phyloP scores from a whole-genome alignment of 2,329 filamentous ascomycete species.

The Ceratocystis papillata region DNA sequence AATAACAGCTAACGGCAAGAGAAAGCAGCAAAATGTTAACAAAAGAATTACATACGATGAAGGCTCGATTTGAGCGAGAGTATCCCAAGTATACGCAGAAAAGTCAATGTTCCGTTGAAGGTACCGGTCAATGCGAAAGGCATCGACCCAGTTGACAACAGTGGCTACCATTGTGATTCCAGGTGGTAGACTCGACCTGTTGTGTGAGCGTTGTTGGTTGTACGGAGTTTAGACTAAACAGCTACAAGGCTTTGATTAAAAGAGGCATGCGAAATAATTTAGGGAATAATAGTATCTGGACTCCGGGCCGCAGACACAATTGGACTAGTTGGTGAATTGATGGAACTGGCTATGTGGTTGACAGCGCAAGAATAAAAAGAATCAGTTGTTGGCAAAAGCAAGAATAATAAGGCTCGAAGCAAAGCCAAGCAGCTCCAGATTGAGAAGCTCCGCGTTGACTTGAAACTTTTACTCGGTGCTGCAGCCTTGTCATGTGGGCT shows the following conservation, averaged over 20 bases:
- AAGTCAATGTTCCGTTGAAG: slow-evolving; percentile 17
- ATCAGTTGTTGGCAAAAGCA: neutral
- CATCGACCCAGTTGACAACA: slow-evolving; percentile 12
- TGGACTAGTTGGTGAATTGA: neutral
- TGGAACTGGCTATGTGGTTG: neutral
- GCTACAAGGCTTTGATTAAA: neutral
- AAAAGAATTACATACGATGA: slow-evolving; percentile 34
- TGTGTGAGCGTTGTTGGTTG: no score
- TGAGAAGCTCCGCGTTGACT: neutral
- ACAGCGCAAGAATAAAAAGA: neutral
- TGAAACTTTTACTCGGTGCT: neutral
- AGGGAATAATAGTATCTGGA: neutral
- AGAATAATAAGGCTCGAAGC: neutral
- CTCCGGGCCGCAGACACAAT: slow-evolving; percentile 13
- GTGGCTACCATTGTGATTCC: neutral
- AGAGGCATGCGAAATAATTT: neutral
- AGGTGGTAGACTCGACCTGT: neutral
- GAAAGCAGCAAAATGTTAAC: slow-evolving; percentile 40
- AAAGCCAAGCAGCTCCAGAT: neutral
- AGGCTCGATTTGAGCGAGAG: slow-evolving; percentile 29
- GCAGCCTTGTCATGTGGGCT: neutral
- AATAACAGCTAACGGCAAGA: slow-evolving; percentile 43
- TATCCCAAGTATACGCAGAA: slow-evolving; percentile 22
- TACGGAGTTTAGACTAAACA: no score
- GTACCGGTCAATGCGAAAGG: slow-evolving; percentile 22